Evolutionary conservation across 164 flowering plant genomes (phyloP).

Genomic region (Malania oleifera): DNA sequence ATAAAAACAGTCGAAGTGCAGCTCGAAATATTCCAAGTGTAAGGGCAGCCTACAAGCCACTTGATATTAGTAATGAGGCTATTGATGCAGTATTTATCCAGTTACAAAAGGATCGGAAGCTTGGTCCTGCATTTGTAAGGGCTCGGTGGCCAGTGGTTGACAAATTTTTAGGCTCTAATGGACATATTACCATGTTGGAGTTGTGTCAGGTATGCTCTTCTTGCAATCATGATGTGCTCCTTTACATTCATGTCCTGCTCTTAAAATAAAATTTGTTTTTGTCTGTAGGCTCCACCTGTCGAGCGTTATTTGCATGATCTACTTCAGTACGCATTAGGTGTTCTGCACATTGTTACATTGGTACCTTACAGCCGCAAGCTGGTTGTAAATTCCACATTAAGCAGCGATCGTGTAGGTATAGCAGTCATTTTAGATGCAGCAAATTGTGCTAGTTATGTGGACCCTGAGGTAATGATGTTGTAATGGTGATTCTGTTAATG

Average conservation of each 20-base stretch:
- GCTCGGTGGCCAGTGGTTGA: conserved; percentile 85
- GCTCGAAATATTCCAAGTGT: conserved; percentile 58
- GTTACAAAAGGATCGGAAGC: conserved; percentile 88
- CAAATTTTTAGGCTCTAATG: conserved; percentile 64
- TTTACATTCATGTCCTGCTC: conserved; percentile 4
- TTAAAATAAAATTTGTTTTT: background rate
- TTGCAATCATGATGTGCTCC: background rate
- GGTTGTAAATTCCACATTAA: conserved; percentile 73
- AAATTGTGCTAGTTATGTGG: conserved; percentile 58
- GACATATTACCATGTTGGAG: conserved; percentile 87
- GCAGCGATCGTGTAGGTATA: conserved; percentile 88
- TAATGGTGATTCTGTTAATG: background rate
- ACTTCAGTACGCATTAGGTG: conserved; percentile 98
- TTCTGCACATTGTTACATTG: conserved; percentile 83
- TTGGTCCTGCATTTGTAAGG: conserved; percentile 88
- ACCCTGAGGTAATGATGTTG: conserved; percentile 65
- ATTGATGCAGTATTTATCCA: conserved; percentile 82
- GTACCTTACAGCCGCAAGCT: conserved; percentile 76
- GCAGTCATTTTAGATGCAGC: conserved; percentile 95
- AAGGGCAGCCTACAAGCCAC: conserved; percentile 90
- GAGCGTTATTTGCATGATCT: conserved; percentile 94
- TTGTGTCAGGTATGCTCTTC: conserved; percentile 65
- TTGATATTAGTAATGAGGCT: conserved; percentile 90
- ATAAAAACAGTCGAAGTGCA: conserved; percentile 62
- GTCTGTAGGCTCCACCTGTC: conserved; percentile 81